These are phyloP conservation scores for Linum lewisii DNA, from an alignment of 345 rosid species.

Conservation along the genomic window DNA sequence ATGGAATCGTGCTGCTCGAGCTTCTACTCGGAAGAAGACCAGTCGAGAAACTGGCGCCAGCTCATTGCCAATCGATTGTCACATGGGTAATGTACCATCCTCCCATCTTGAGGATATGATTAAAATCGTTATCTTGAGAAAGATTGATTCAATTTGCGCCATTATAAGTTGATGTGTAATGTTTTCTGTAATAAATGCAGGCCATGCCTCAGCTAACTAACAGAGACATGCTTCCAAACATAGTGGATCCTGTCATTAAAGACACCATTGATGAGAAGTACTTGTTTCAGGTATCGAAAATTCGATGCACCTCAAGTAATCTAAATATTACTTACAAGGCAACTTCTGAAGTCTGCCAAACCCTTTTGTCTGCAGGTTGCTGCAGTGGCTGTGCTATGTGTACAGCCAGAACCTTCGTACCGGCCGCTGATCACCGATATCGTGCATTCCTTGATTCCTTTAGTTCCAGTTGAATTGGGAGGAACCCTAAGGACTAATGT, in stretches of 20 bases:
- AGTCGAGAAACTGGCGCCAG: slow-evolving; percentile 72
- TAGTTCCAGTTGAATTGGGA: slow-evolving; percentile 73
- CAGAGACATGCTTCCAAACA: slow-evolving; percentile 72
- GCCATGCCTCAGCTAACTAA: slow-evolving; percentile 99
- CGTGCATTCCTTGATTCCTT: slow-evolving; percentile 78
- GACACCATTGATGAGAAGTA: slow-evolving; percentile 76
- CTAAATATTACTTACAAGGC: background rate
- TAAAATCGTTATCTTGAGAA: background rate
- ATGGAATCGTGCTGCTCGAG: slow-evolving; percentile 92
- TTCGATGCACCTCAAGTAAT: background rate
- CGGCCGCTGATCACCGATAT: slow-evolving; percentile 87
- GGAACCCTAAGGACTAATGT: slow-evolving; percentile 51
- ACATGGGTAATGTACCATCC: slow-evolving; percentile 56
- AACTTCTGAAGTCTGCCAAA: background rate
- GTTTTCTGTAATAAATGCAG: slow-evolving; percentile 29
- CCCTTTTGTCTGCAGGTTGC: slow-evolving; percentile 54
- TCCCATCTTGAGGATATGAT: background rate
- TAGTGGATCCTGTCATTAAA: slow-evolving; percentile 71
- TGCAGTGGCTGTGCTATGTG: slow-evolving; percentile 84
- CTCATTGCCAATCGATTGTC: slow-evolving; percentile 88
- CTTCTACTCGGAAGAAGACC: slow-evolving; percentile 81
- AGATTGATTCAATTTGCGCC: background rate
- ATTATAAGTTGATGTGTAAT: slow-evolving; percentile 9
- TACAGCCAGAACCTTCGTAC: slow-evolving; percentile 90
- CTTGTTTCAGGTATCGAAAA: slow-evolving; percentile 62